Evolutionary conservation across 2,329 filamentous ascomycete genomes (phyloP).

Genomic region (Neofusicoccum umdonicola): DNA sequence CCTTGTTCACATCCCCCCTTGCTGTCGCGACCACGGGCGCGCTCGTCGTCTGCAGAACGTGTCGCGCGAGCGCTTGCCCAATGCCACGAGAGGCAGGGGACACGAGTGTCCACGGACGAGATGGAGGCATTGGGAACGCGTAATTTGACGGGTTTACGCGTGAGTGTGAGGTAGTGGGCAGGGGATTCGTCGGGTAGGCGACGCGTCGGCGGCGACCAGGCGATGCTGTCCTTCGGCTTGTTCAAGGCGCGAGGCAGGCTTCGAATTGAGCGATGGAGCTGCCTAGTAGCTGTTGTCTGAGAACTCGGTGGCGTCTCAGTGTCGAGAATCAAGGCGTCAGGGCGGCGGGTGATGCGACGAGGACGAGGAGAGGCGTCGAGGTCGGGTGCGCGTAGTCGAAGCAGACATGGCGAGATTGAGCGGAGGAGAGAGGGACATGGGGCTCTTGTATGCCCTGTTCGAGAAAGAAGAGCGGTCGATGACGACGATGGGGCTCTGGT

Average conservation of each 20-base stretch:
- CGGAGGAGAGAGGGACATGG: not conserved
- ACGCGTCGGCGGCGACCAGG: not conserved
- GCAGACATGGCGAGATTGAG: not conserved
- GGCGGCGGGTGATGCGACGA: no score
- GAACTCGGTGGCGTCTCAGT: no score
- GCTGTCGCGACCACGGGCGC: slow-evolving; percentile 62
- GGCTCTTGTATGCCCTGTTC: not conserved
- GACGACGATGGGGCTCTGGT: not conserved
- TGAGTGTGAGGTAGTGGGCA: not conserved
- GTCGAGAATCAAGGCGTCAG: no score
- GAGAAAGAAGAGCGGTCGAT: not conserved
- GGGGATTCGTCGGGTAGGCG: not conserved
- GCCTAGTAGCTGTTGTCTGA: no score
- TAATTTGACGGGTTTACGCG: not conserved
- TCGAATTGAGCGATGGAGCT: no score
- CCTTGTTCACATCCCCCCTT: slow-evolving; percentile 51
- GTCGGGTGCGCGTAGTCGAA: not conserved
- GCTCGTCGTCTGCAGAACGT: slow-evolving; percentile 56
- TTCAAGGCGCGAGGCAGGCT: not conserved
- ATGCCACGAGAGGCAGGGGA: slow-evolving; percentile 63
- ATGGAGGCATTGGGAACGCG: not conserved
- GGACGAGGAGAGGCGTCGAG: no score
- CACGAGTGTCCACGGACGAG: slow-evolving; percentile 48
- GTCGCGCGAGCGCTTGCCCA: slow-evolving; percentile 59
- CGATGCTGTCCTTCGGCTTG: no score